Conservation (phyloP, 495 filamentous ascomycete species). For the Neurospora hispaniola region DNA sequence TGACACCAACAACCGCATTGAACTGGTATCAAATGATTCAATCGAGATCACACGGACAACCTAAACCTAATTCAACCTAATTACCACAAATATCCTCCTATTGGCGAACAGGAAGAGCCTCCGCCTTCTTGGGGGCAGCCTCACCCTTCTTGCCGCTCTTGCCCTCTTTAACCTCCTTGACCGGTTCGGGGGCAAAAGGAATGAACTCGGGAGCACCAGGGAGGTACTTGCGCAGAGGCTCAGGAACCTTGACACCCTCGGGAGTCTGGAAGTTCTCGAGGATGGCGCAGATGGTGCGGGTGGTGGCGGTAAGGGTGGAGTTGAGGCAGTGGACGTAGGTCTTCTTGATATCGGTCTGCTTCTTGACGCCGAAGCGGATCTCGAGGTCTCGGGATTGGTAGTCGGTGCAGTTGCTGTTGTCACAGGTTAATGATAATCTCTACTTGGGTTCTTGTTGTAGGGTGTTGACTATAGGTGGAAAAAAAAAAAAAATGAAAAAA, state of each 20-base stretch:
- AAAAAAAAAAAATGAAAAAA: not conserved
- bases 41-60: not conserved
- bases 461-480: no score
- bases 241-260: conserved; percentile 75
- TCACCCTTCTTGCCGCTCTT: conserved; percentile 21
- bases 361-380: conserved; percentile 45
- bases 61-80: not conserved
- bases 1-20: not conserved
- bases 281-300: conserved; percentile 86
- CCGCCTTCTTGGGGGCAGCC: conserved; percentile 22
- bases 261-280: conserved; percentile 89
- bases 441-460: no score
- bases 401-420: conserved; percentile 67
- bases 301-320: conserved; percentile 84
- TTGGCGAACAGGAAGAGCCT: conserved; percentile 17
- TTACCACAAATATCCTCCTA: not conserved
- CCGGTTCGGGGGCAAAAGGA: conserved; percentile 54
- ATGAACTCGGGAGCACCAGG: conserved; percentile 82
- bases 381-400: conserved; percentile 86
- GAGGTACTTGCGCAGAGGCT: conserved; percentile 79
- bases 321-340: conserved; percentile 92
- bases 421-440: not conserved
- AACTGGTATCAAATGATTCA: not conserved
- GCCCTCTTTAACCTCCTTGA: conserved; percentile 5
- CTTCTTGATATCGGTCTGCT: conserved; percentile 50